Evolutionary conservation across 352 stramenopile species (phyloP).

Genomic region (Phytophthora colocasiae): DNA sequence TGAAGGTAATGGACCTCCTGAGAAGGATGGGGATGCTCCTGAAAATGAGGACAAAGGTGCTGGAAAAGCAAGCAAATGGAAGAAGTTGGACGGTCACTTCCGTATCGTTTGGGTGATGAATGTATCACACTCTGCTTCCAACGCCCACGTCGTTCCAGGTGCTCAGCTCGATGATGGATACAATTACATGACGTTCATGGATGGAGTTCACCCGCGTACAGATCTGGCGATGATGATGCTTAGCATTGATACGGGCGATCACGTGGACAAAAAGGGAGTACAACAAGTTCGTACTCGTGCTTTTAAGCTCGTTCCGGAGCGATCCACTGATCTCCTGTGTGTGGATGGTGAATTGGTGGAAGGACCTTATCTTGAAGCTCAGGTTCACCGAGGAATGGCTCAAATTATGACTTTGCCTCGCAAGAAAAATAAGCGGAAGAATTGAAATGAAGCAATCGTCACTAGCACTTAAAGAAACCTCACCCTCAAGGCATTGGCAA

Average conservation of each 20-base stretch:
- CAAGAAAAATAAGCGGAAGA: not conserved
- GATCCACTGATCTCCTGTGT: conserved; percentile 56
- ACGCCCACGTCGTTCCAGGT: conserved; percentile 53
- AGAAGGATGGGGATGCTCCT: conserved; percentile 1
- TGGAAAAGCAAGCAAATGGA: conserved; percentile 38
- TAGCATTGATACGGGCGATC: conserved; percentile 52
- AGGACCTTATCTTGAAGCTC: conserved; percentile 52
- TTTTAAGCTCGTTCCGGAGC: conserved; percentile 55
- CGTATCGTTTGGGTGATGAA: conserved; percentile 74
- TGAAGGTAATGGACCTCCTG: conserved; percentile 33
- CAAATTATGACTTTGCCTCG: conserved; percentile 52
- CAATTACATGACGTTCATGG: conserved; percentile 66
- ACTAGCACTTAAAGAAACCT: too few relatives aligned
- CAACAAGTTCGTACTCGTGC: conserved; percentile 63
- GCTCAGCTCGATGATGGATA: conserved; percentile 68
- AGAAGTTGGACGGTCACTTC: conserved; percentile 60
- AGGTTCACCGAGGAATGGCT: conserved; percentile 68
- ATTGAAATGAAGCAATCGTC: too few relatives aligned
- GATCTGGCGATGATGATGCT: conserved; percentile 56
- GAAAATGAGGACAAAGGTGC: conserved; percentile 9
- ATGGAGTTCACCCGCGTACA: conserved; percentile 43
- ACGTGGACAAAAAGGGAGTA: conserved; percentile 51
- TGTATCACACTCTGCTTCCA: conserved; percentile 57
- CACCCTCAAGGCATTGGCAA: too few relatives aligned
- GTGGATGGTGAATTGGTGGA: conserved; percentile 67